phyloP scores from a whole-genome alignment of 768 basidiomycete species.

The Leccinum obscurum region DNA sequence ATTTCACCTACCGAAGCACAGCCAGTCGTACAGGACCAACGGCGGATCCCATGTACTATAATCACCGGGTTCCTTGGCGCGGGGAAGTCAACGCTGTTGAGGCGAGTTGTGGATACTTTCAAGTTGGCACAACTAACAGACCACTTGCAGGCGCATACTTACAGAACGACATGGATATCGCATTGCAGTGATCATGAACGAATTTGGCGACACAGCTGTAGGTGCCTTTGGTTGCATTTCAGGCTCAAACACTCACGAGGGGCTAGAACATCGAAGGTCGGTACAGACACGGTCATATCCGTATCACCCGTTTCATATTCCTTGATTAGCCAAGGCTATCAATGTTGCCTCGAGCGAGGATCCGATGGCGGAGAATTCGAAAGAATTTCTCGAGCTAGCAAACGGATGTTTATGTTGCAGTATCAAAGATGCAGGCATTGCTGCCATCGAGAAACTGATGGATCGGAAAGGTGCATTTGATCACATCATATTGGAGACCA shows the following conservation, averaged over 20 bases:
- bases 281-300: conserved; percentile 9
- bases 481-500: conserved; percentile 94
- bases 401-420: conserved; percentile 99
- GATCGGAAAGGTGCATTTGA: conserved; percentile 85
- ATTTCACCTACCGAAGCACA: not conserved
- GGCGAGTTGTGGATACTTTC: conserved; percentile 38
- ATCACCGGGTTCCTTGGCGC: conserved; percentile 95
- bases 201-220: conserved; percentile 94
- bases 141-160: conserved; percentile 66
- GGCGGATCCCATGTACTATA: conserved; percentile 82
- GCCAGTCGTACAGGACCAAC: conserved; percentile 13
- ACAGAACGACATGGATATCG: conserved; percentile 93
- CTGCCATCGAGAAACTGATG: conserved; percentile 94
- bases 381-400: conserved; percentile 89
- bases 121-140: not conserved
- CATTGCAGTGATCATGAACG: conserved; percentile 98
- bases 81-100: conserved; percentile 91
- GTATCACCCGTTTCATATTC: conserved; percentile 1
- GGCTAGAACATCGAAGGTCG: conserved; percentile 87
- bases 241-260: conserved; percentile 19
- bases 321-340: conserved; percentile 71
- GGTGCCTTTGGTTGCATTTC: conserved; percentile 28
- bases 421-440: conserved; percentile 90
- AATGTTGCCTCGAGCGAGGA: conserved; percentile 72
- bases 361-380: conserved; percentile 62